Evolutionary conservation across 148 eudicot species (phyloP), one percentile per base, ranked within the genome.

Genomic region (Fagopyrum esculentum): DNA sequence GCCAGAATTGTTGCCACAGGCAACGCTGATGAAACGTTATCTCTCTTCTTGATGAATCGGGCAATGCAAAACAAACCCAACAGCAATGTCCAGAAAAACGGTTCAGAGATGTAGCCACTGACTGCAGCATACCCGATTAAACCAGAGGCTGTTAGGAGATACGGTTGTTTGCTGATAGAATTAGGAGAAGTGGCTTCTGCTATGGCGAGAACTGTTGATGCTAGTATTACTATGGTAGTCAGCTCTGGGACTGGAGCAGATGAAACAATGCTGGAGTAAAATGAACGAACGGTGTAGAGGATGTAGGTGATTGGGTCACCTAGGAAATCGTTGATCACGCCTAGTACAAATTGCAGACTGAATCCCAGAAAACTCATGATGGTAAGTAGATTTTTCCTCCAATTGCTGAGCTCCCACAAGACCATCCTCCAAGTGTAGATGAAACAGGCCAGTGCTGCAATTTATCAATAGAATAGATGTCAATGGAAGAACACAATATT

Each of bases 371-470:
- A 81, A 15, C 78, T 77, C 45, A 73, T 26, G 12, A 86, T 76
- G 17, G 80, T 74, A 12, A 72, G 72, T 19, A 82, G 12, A 45
- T 74, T 80, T 61, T 84, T 90, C 74, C 51, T 80, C 98, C 98
- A 92, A 72, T 90, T 90, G 17, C 78, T 79, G 16, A 92, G 89
- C 77, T 92, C 98, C 95, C 91, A 90, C 56, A 92, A 77, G 71
- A 92, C 98, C 5, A 87, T 84, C 81, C 98, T 88, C 98, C 98
- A 92, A 3, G 91, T 75, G 77, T 92, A 92, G 66, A 92, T 69
- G 56, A 83, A 81, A 69, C 90, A 88, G 59, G 83, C 88, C 44
- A 83, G 68, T 43, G 87, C 98, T 92, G 91, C 84, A 85, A 30
- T 71, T 35, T 66, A 78, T 73, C 40, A 45, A 29, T 11, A 71